Conservation (phyloP, 169 alveolate genomes). For the Plasmodium relictum region DNA sequence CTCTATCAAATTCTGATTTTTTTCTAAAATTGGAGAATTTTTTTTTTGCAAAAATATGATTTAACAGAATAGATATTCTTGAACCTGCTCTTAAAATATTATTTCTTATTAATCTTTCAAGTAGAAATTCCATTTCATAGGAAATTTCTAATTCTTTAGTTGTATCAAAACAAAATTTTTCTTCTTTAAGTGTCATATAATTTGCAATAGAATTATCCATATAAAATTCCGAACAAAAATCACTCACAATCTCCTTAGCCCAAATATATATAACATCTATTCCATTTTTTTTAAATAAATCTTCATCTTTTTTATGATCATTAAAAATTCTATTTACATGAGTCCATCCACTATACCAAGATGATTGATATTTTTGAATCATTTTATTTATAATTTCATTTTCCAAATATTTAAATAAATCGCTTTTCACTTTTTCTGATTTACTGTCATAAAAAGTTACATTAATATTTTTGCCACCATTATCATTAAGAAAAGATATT, state of each 20-base stretch:
- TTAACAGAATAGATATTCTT: constrained; percentile 85
- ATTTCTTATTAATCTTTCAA: constrained; percentile 78
- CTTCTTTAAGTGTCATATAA: constrained; percentile 19
- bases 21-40: constrained; percentile 55
- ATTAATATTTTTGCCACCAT: constrained; percentile 68
- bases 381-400: constrained; percentile 40
- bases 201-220: constrained; percentile 70
- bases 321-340: constrained; percentile 86
- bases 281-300: constrained; percentile 81
- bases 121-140: constrained; percentile 74
- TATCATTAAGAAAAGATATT: constrained; percentile 79
- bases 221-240: constrained; percentile 80
- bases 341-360: constrained; percentile 93
- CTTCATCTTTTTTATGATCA: constrained; percentile 86
- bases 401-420: constrained; percentile 36
- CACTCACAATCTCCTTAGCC: constrained; percentile 85
- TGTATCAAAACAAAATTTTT: constrained; percentile 58
- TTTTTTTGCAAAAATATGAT: constrained; percentile 84
- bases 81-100: constrained; percentile 91
- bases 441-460: constrained; percentile 42
- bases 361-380: constrained; percentile 69
- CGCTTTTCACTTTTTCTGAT: constrained; percentile 1
- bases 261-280: constrained; percentile 83
- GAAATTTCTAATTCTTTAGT: constrained; percentile 78
- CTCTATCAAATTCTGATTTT: constrained; percentile 55